These are phyloP conservation scores for Macrotyloma uniflorum DNA, from an alignment of 306 rosid genomes.

Conservation along the genomic window DNA sequence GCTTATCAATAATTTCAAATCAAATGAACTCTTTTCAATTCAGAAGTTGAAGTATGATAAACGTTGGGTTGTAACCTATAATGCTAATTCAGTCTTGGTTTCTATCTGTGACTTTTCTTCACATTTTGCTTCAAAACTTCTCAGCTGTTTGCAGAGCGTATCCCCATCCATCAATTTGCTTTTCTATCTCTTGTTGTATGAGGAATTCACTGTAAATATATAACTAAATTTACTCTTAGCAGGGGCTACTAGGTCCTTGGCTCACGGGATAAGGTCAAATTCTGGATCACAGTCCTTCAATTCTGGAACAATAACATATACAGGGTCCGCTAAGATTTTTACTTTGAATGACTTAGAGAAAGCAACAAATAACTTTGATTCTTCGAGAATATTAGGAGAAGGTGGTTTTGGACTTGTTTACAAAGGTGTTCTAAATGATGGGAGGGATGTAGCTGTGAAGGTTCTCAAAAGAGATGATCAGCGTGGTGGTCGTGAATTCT, in stretches of 20 bases:
- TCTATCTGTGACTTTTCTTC: constrained; percentile 10
- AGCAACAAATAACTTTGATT: constrained; percentile 79
- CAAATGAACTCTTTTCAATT: background rate
- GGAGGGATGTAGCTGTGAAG: constrained; percentile 91
- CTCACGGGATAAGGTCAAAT: constrained; percentile 44
- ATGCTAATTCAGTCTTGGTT: background rate
- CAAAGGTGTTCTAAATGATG: constrained; percentile 74
- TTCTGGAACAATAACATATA: constrained; percentile 61
- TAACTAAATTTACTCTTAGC: constrained; percentile 35
- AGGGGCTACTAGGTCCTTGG: constrained; percentile 47
- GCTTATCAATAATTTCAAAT: background rate
- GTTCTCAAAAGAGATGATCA: constrained; percentile 87
- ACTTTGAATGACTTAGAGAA: constrained; percentile 72
- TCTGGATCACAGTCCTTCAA: constrained; percentile 56
- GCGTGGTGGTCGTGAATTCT: constrained; percentile 87
- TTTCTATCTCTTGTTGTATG: background rate
- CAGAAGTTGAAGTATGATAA: background rate
- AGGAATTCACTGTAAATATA: constrained; percentile 11
- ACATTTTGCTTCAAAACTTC: background rate
- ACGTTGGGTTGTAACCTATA: background rate
- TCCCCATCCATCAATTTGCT: background rate
- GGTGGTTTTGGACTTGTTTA: constrained; percentile 97
- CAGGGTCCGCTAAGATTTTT: constrained; percentile 81
- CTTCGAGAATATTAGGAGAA: constrained; percentile 93
- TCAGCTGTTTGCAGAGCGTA: background rate